Conservation (phyloP, 441 rosid species). For the Theobroma grandiflorum region DNA sequence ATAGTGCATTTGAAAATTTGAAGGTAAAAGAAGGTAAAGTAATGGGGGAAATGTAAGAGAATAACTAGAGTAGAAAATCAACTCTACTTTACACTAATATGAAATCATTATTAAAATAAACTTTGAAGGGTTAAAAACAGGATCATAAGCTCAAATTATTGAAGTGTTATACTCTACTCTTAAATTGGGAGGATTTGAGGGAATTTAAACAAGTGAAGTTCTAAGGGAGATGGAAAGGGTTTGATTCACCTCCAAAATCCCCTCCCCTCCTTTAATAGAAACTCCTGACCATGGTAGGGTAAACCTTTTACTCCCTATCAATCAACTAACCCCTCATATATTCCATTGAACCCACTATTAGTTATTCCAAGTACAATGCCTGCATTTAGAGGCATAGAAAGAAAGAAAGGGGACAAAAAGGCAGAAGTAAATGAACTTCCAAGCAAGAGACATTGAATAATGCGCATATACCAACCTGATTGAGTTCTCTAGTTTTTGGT, state of each 20-base stretch:
- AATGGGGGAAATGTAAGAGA: not conserved
- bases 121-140: not conserved
- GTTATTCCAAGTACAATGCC: not conserved
- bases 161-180: not conserved
- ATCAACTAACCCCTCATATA: not conserved
- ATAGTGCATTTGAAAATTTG: not conserved
- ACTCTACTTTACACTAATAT: not conserved
- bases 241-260: slow-evolving; percentile 1
- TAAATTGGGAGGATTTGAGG: not conserved
- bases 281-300: not conserved
- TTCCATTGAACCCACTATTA: not conserved
- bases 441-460: not conserved
- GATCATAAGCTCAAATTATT: not conserved
- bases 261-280: not conserved
- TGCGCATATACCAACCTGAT: slow-evolving; percentile 49
- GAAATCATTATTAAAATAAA: not conserved
- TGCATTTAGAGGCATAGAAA: not conserved
- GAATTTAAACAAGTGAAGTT: not conserved
- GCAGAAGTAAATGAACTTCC: not conserved
- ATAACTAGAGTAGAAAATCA: not conserved
- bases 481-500: slow-evolving; percentile 40
- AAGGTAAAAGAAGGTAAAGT: not conserved
- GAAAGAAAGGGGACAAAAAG: not conserved
- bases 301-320: not conserved
- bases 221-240: not conserved